These are phyloP conservation scores for Boletus huronensis DNA, from an alignment of 768 basidiomycete species.

Conservation along the genomic window DNA sequence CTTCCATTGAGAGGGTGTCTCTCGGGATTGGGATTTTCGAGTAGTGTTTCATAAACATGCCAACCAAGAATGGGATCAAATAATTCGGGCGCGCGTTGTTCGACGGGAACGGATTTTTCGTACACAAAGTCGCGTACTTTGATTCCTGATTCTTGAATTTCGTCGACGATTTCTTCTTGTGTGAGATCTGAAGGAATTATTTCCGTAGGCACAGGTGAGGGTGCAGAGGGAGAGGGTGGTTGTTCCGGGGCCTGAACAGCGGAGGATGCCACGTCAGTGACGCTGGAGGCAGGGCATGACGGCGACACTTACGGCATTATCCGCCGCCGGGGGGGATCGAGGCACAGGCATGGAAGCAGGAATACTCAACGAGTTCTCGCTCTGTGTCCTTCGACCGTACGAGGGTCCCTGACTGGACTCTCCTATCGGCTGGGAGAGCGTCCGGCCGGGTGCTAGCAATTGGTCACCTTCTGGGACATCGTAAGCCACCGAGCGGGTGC, in stretches of 20 bases:
- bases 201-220: conserved; percentile 33
- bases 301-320: conserved; percentile 26
- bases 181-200: conserved; percentile 33
- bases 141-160: conserved; percentile 28
- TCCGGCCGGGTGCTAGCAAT: conserved; percentile 8
- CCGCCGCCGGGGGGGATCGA: conserved; percentile 7
- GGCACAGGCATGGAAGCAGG: conserved; percentile 12
- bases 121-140: conserved; percentile 33
- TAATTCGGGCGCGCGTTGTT: conserved; percentile 22
- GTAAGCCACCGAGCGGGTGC: conserved; percentile 7
- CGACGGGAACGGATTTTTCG: conserved; percentile 16
- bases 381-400: conserved; percentile 25
- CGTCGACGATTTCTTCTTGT: conserved; percentile 32
- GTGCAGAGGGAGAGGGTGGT: conserved; percentile 18
- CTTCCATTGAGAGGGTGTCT: conserved; percentile 23
- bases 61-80: conserved; percentile 32
- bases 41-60: conserved; percentile 28
- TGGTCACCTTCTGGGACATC: conserved; percentile 8
- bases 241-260: conserved; percentile 11
- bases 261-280: conserved; percentile 3
- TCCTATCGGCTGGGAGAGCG: conserved; percentile 22
- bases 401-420: conserved; percentile 25
- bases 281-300: not conserved
- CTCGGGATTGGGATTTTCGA: conserved; percentile 17
- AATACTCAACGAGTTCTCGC: conserved; percentile 16